A percentile compares a stretch with the other conserved stretches of the same genome.
phyloP scores from a whole-genome alignment of 345 rosid genomes.

The Citrus reticulata region DNA sequence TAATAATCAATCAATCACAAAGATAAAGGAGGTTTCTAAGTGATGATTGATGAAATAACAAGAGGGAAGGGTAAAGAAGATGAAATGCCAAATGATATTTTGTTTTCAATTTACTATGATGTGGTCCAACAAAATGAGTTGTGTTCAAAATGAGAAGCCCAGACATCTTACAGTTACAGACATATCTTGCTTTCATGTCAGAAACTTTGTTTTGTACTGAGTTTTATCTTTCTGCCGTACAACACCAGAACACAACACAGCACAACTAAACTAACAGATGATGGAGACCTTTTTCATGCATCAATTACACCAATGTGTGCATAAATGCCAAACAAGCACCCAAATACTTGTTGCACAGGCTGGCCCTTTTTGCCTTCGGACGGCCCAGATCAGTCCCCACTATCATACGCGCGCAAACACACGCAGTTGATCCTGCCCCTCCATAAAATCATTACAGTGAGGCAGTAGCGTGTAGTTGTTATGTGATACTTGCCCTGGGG shows the following conservation, averaged over 20 bases:
- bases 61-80: not conserved
- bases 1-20: not conserved
- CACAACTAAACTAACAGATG: slow-evolving; percentile 40
- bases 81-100: not conserved
- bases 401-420: not conserved
- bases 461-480: too few species aligned
- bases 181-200: slow-evolving; percentile 17
- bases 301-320: slow-evolving; percentile 19
- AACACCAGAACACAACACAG: slow-evolving; percentile 15
- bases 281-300: slow-evolving; percentile 43
- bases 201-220: slow-evolving; percentile 14
- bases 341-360: slow-evolving; percentile 24
- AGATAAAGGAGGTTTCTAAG: not conserved
- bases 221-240: slow-evolving; percentile 20
- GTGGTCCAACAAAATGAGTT: slow-evolving; percentile 1
- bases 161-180: slow-evolving; percentile 7
- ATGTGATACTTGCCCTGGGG: not conserved
- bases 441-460: not conserved
- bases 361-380: slow-evolving; percentile 14
- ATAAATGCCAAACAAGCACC: slow-evolving; percentile 23
- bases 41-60: not conserved
- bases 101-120: not conserved
- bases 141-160: not conserved
- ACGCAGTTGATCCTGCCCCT: slow-evolving; percentile 31
- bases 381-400: slow-evolving; percentile 35